Percentiles rank a stretch among this genome's conserved stretches.
Evolutionary conservation across 2,329 filamentous ascomycete species (phyloP).

Genomic region (Stromatinia cepivora): DNA sequence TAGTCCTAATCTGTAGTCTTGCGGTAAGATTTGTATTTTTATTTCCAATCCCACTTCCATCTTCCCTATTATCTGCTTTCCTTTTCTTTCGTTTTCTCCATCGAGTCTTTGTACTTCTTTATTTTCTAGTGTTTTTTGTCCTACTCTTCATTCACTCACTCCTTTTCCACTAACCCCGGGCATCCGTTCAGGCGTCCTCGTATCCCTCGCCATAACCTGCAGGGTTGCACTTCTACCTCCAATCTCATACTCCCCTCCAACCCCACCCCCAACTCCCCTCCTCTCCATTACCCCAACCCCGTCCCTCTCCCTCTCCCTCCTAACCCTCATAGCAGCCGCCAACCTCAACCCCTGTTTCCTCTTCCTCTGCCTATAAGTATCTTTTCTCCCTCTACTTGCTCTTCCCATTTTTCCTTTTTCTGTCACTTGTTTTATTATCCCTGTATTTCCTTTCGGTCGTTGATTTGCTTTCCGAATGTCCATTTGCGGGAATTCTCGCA

Average conservation of each 20-base stretch:
- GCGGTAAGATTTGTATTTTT: no score
- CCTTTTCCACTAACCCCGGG: no score
- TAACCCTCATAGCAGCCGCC: slow-evolving; percentile 1
- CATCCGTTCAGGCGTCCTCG: background rate
- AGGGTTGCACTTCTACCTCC: no score
- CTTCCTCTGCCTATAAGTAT: background rate
- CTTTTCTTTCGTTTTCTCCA: background rate
- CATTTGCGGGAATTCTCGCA: no score
- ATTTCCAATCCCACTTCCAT: no score
- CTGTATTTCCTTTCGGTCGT: background rate
- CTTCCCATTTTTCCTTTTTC: background rate
- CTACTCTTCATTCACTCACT: no score
- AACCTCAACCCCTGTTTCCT: background rate
- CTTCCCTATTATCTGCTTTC: background rate
- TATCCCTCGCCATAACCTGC: background rate
- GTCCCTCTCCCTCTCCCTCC: background rate
- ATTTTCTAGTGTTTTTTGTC: no score
- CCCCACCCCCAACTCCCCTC: no score
- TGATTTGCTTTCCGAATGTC: background rate
- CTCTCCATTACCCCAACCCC: no score
- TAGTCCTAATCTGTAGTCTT: no score
- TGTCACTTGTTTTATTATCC: background rate
- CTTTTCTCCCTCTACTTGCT: background rate
- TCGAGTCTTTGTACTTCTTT: no score
- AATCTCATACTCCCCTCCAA: background rate